phyloP scores from a whole-genome alignment of 345 rosid genomes.

The Salix exigua region DNA sequence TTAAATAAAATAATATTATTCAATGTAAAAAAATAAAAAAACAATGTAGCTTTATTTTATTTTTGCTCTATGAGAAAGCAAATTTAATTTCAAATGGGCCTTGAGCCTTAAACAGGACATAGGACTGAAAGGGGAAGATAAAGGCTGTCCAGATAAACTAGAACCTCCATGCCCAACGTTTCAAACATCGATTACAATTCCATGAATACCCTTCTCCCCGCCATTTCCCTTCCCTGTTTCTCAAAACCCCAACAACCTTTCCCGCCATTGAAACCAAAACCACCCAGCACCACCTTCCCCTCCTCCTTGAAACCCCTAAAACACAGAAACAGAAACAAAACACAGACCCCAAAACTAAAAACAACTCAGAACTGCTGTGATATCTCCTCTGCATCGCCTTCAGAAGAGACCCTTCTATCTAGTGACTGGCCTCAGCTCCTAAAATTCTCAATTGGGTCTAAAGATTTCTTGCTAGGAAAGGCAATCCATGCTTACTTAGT shows the following conservation, averaged over 20 bases:
- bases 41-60: no score
- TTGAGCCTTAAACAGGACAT: no score
- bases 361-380: background rate
- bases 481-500: slow-evolving; percentile 27
- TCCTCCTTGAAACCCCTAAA: background rate
- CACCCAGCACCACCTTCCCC: background rate
- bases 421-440: slow-evolving; percentile 34
- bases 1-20: no score
- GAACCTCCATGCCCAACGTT: no score
- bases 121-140: no score
- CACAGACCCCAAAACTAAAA: background rate
- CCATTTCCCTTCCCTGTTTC: slow-evolving; percentile 1
- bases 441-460: slow-evolving; percentile 20
- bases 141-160: no score
- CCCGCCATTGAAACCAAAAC: slow-evolving; percentile 5
- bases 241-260: slow-evolving; percentile 4
- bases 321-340: background rate
- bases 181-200: background rate
- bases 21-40: no score
- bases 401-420: slow-evolving; percentile 2
- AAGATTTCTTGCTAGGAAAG: slow-evolving; percentile 23
- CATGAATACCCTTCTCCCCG: slow-evolving; percentile 12
- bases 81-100: no score
- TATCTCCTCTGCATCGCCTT: slow-evolving; percentile 1
- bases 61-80: no score